phyloP scores from a whole-genome alignment of 192 early-diverging fungal genomes.

The Linnemannia schmuckeri region DNA sequence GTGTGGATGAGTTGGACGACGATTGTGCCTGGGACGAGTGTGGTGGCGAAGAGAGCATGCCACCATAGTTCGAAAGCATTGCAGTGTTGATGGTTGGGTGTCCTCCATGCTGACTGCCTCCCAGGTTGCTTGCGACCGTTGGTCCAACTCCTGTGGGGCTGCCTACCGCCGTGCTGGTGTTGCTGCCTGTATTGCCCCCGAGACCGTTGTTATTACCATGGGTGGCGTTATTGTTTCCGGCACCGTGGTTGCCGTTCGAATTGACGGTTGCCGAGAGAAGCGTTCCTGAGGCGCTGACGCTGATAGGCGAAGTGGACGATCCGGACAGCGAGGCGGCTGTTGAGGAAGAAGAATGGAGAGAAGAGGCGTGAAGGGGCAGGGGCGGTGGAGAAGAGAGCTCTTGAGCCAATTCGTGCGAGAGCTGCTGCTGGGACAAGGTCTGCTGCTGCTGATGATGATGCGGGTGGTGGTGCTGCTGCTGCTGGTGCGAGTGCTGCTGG shows the following conservation, averaged over 20 bases:
- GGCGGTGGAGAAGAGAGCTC: slow-evolving; percentile 27
- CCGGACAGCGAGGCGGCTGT: slow-evolving; percentile 15
- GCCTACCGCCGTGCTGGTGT: background rate
- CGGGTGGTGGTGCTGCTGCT: background rate
- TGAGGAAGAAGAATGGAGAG: slow-evolving; percentile 16
- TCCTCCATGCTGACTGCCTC: slow-evolving; percentile 10
- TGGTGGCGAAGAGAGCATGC: slow-evolving; percentile 39
- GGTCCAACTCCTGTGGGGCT: slow-evolving; percentile 1
- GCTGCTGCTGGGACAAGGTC: slow-evolving; percentile 16
- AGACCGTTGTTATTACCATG: background rate
- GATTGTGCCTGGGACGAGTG: slow-evolving; percentile 22
- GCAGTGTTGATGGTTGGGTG: slow-evolving; percentile 47
- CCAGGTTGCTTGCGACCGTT: background rate
- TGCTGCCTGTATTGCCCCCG: background rate
- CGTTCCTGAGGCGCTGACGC: slow-evolving; percentile 18
- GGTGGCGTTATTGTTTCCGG: background rate
- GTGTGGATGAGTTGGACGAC: slow-evolving; percentile 9
- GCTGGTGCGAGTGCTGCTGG: background rate
- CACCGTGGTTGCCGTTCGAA: background rate
- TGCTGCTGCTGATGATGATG: slow-evolving; percentile 26
- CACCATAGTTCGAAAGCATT: slow-evolving; percentile 26
- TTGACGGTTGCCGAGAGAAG: background rate
- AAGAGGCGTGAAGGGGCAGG: slow-evolving; percentile 21
- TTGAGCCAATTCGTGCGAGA: slow-evolving; percentile 24
- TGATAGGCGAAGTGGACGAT: slow-evolving; percentile 31